Percentiles rank a stretch among this genome's conserved stretches.
Conservation (phyloP, 2,329 filamentous ascomycete species). For the Colletotrichum liriopes region DNA sequence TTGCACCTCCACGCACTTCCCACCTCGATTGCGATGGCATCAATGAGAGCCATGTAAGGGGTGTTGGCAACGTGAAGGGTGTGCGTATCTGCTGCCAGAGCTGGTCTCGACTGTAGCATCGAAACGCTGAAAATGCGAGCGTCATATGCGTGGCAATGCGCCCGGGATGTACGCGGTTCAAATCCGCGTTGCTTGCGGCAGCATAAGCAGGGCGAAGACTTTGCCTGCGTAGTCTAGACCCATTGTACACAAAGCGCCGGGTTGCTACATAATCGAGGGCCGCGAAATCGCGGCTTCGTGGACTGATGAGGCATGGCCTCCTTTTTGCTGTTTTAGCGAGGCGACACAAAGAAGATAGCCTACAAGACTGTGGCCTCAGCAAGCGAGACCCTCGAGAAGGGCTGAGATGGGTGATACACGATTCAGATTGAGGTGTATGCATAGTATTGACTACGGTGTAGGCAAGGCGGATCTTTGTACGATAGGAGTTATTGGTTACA, state of each 20-base stretch:
- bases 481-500: slow-evolving; percentile 10
- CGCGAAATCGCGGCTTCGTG: slow-evolving; percentile 13
- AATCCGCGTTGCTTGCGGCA: slow-evolving; percentile 17
- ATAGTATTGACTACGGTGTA: not conserved
- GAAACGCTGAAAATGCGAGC: not conserved
- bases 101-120: slow-evolving; percentile 20
- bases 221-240: not conserved
- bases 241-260: slow-evolving; percentile 11
- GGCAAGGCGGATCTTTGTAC: slow-evolving; percentile 26
- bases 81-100: slow-evolving; percentile 5
- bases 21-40: not conserved
- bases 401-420: slow-evolving; percentile 6
- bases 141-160: not conserved
- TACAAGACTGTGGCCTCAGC: slow-evolving; percentile 13
- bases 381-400: slow-evolving; percentile 9
- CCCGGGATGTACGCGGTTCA: slow-evolving; percentile 16
- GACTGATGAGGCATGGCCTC: slow-evolving; percentile 2
- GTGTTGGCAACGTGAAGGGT: not conserved
- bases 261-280: slow-evolving; percentile 37
- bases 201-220: slow-evolving; percentile 8
- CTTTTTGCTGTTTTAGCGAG: slow-evolving; percentile 5
- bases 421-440: not conserved
- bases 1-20: not conserved
- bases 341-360: slow-evolving; percentile 13
- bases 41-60: not conserved